Conservation (phyloP, 768 basidiomycete species). For the Auriscalpium microsporum region DNA sequence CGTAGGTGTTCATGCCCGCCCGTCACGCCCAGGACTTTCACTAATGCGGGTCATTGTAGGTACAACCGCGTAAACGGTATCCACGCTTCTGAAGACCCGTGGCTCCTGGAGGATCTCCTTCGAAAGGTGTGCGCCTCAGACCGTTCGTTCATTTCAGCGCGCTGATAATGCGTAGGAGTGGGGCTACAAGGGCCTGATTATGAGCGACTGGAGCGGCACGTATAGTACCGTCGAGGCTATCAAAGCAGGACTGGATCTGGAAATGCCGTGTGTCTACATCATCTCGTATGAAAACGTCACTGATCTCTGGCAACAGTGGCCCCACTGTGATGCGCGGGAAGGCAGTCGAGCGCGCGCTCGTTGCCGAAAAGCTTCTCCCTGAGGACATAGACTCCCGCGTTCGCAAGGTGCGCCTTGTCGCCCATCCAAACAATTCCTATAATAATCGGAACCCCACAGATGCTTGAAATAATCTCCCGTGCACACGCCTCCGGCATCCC, state of each 20-base stretch:
- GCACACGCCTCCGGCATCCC: constrained; percentile 46
- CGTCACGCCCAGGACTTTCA: background rate
- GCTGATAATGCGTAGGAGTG: constrained; percentile 37
- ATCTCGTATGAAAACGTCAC: background rate
- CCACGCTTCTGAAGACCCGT: constrained; percentile 48
- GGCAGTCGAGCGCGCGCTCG: constrained; percentile 32
- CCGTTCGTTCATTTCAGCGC: background rate
- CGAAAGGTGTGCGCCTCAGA: constrained; percentile 27
- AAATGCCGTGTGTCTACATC: constrained; percentile 41
- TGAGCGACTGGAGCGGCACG: constrained; percentile 52
- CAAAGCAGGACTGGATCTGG: constrained; percentile 56
- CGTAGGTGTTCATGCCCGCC: constrained; percentile 26
- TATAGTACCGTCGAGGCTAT: constrained; percentile 43
- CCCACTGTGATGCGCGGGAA: constrained; percentile 41
- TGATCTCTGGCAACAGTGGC: constrained; percentile 23
- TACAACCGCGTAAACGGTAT: constrained; percentile 56
- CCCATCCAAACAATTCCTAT: background rate
- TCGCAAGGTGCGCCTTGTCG: constrained; percentile 9
- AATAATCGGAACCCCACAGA: constrained; percentile 20
- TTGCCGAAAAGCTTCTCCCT: constrained; percentile 34
- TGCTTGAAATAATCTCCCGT: constrained; percentile 38
- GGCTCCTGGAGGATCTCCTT: constrained; percentile 43
- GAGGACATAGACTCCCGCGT: constrained; percentile 32
- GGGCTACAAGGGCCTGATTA: constrained; percentile 50
- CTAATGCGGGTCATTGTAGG: constrained; percentile 16